phyloP scores from a whole-genome alignment of 176 grass and related monocot species.

The Melocanna baccifera region DNA sequence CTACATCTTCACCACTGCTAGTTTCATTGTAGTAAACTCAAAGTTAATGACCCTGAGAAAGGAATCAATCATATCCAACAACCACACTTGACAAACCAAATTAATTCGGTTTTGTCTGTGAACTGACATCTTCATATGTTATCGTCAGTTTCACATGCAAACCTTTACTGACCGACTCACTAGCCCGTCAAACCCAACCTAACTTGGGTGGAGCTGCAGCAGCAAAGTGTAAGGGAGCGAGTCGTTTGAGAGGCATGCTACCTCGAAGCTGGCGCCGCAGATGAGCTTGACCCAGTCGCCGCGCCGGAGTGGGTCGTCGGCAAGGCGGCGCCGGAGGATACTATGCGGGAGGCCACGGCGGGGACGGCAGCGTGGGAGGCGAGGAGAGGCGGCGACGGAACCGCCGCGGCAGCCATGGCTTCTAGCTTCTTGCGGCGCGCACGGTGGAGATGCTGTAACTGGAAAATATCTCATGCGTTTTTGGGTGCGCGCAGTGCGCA shows the following conservation, averaged over 20 bases:
- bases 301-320: conserved; percentile 47
- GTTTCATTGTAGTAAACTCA: background rate
- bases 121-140: background rate
- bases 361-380: conserved; percentile 46
- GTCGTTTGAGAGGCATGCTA: background rate
- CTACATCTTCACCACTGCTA: background rate
- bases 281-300: conserved; percentile 97
- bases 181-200: background rate
- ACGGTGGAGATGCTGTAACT: background rate
- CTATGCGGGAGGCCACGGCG: conserved; percentile 18
- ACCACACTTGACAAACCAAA: background rate
- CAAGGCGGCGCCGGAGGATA: background rate
- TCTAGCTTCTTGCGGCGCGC: background rate
- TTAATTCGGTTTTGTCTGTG: background rate
- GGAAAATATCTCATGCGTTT: background rate
- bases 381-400: conserved; percentile 23
- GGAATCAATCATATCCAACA: background rate
- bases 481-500: no score
- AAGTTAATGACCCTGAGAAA: background rate
- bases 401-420: conserved; percentile 38
- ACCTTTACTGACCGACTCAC: background rate
- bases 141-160: background rate
- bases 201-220: background rate
- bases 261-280: conserved; percentile 97
- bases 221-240: background rate